A percentile compares a stretch with the other conserved stretches of the same genome.
Evolutionary conservation across 2,329 filamentous ascomycete genomes (phyloP).

Genomic region (Exophiala bonariae): DNA sequence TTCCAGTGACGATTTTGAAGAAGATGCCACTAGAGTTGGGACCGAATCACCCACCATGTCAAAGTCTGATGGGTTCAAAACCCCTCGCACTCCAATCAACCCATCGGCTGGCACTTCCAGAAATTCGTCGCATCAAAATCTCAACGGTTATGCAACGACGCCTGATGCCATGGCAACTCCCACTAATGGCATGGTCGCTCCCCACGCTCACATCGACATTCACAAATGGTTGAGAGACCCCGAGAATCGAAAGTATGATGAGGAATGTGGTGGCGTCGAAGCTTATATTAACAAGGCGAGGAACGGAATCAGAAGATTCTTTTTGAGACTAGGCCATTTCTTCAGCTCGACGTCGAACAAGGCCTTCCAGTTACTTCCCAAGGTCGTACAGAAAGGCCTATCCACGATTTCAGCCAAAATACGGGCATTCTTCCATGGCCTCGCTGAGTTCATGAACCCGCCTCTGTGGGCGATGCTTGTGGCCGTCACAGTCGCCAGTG

Average conservation of each 20-base stretch:
- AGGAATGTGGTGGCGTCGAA: constrained; percentile 30
- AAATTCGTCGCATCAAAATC: constrained; percentile 16
- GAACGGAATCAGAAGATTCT: constrained; percentile 23
- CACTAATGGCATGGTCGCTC: constrained; percentile 49
- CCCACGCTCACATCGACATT: constrained; percentile 47
- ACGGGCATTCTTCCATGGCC: constrained; percentile 60
- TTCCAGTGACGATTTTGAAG: constrained; percentile 20
- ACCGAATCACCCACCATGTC: constrained; percentile 25
- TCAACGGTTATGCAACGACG: constrained; percentile 7
- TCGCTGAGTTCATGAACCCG: constrained; percentile 97
- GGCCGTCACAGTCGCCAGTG: constrained; percentile 86
- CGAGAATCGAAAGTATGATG: constrained; percentile 32
- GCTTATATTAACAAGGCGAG: constrained; percentile 32
- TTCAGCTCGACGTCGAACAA: constrained; percentile 26
- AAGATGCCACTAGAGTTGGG: constrained; percentile 26
- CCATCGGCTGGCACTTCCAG: constrained; percentile 20
- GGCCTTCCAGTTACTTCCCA: constrained; percentile 53
- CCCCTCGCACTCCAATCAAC: constrained; percentile 23
- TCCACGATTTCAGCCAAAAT: constrained; percentile 42
- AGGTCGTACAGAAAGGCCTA: constrained; percentile 52
- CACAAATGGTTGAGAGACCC: constrained; percentile 59
- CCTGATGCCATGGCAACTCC: constrained; percentile 42
- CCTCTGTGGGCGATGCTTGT: constrained; percentile 95
- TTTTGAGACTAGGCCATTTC: constrained; percentile 21
- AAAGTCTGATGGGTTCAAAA: constrained; percentile 27